Evolutionary conservation across 306 rosid species (phyloP).

Genomic region (Crotalaria pallida): DNA sequence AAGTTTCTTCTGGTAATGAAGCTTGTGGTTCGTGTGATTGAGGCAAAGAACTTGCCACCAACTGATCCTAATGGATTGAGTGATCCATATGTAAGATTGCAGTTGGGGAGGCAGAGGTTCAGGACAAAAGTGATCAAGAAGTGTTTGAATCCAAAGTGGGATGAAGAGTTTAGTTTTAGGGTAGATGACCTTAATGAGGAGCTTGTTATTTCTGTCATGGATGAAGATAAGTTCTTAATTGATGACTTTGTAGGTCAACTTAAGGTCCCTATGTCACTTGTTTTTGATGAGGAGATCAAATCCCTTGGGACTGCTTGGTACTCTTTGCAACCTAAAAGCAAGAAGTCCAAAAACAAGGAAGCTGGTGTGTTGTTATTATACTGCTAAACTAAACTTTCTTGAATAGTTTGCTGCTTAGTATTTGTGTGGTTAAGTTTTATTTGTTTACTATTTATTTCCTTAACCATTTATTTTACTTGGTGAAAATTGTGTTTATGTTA

Average conservation of each 20-base stretch:
- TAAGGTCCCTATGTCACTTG: constrained; percentile 57
- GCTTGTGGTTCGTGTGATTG: constrained; percentile 79
- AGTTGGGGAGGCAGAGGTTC: constrained; percentile 80
- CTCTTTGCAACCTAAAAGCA: constrained; percentile 69
- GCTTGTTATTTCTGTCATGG: constrained; percentile 65
- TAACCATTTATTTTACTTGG: neutral
- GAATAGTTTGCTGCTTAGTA: neutral
- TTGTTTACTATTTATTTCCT: neutral
- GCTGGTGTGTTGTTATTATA: constrained; percentile 65
- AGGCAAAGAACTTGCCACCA: constrained; percentile 81
- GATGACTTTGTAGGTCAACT: constrained; percentile 87
- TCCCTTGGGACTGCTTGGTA: constrained; percentile 84
- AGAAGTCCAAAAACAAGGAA: constrained; percentile 78
- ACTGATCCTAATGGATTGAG: constrained; percentile 84
- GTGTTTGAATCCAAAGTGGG: constrained; percentile 80
- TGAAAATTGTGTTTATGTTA: neutral
- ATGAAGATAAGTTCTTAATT: constrained; percentile 87
- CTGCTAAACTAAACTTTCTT: constrained; percentile 6
- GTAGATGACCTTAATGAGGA: constrained; percentile 83
- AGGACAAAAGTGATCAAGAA: constrained; percentile 87
- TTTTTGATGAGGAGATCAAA: constrained; percentile 64
- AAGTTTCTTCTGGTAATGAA: constrained; percentile 43
- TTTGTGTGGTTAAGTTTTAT: neutral
- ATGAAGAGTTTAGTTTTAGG: constrained; percentile 71
- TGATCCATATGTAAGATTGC: constrained; percentile 90